These are phyloP conservation scores for Staphylotrichum tortipilum DNA, from an alignment of 495 filamentous ascomycete species.

Conservation along the genomic window DNA sequence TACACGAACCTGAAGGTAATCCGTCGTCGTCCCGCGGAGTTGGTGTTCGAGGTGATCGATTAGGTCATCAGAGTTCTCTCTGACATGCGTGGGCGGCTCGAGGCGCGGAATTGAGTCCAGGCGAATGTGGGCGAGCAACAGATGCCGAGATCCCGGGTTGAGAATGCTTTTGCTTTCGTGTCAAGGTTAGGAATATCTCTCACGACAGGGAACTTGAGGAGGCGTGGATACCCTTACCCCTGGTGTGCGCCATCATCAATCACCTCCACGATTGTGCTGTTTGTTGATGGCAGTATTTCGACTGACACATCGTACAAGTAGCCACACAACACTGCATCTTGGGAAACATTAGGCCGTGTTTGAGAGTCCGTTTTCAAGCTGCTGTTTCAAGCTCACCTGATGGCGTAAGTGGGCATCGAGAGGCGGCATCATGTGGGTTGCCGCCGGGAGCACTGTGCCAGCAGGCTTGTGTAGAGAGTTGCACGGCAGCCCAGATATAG, in stretches of 20 bases:
- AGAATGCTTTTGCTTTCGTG: slow-evolving; percentile 11
- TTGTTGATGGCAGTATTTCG: slow-evolving; percentile 25
- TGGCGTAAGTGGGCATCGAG: not conserved
- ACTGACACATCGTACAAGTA: slow-evolving; percentile 35
- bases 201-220: not conserved
- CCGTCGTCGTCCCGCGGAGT: slow-evolving; percentile 31
- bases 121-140: not conserved
- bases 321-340: slow-evolving; percentile 28
- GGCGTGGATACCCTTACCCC: too few relatives aligned
- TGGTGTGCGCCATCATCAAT: slow-evolving; percentile 18
- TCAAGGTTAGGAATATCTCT: not conserved
- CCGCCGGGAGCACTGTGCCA: slow-evolving; percentile 7
- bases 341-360: too few relatives aligned
- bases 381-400: slow-evolving; percentile 6
- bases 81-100: slow-evolving; percentile 10
- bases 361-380: too few relatives aligned
- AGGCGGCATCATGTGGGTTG: too few relatives aligned
- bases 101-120: too few relatives aligned
- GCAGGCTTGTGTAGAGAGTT: slow-evolving; percentile 34
- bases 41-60: slow-evolving; percentile 43
- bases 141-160: slow-evolving; percentile 28
- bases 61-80: slow-evolving; percentile 37
- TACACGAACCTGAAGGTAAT: slow-evolving; percentile 40
- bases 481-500: slow-evolving; percentile 39
- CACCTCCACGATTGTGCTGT: slow-evolving; percentile 28